phyloP scores from a whole-genome alignment of 2,329 filamentous ascomycete species.

The Blumeriella jaapii region DNA sequence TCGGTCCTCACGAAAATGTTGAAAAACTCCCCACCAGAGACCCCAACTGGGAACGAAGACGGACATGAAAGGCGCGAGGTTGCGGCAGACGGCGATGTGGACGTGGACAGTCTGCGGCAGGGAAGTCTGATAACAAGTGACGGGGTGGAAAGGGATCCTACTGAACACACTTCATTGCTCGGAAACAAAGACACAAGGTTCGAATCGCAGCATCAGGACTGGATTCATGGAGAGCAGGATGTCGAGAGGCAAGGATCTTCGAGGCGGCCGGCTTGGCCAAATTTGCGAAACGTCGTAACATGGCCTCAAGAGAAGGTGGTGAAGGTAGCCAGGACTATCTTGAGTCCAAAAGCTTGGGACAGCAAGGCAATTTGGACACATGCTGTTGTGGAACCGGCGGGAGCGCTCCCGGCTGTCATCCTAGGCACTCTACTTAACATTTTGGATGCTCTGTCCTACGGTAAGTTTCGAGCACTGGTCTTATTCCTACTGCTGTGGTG shows the following conservation, averaged over 20 bases:
- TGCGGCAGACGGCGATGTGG: constrained; percentile 1
- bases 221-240: constrained; percentile 24
- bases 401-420: constrained; percentile 73
- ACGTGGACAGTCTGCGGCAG: constrained; percentile 7
- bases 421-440: constrained; percentile 86
- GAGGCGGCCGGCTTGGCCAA: constrained; percentile 20
- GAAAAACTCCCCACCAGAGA: constrained; percentile 27
- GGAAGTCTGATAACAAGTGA: constrained; percentile 16
- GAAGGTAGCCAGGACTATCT: constrained; percentile 24
- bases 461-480: constrained; percentile 31
- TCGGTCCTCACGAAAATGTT: constrained; percentile 41
- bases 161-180: constrained; percentile 25
- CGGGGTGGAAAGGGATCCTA: constrained; percentile 16
- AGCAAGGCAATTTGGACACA: constrained; percentile 50
- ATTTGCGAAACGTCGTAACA: constrained; percentile 17
- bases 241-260: constrained; percentile 20
- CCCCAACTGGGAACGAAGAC: constrained; percentile 9
- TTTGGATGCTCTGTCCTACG: constrained; percentile 88
- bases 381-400: constrained; percentile 53
- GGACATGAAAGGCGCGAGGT: background rate
- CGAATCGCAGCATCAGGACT: constrained; percentile 20
- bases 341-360: constrained; percentile 64
- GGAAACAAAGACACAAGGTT: constrained; percentile 10
- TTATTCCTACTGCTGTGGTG: no score
- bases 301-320: constrained; percentile 18